Base-by-base conservation (phyloP, 2,329 filamentous ascomycete genomes). In the Atkinsonella texensis region DNA sequence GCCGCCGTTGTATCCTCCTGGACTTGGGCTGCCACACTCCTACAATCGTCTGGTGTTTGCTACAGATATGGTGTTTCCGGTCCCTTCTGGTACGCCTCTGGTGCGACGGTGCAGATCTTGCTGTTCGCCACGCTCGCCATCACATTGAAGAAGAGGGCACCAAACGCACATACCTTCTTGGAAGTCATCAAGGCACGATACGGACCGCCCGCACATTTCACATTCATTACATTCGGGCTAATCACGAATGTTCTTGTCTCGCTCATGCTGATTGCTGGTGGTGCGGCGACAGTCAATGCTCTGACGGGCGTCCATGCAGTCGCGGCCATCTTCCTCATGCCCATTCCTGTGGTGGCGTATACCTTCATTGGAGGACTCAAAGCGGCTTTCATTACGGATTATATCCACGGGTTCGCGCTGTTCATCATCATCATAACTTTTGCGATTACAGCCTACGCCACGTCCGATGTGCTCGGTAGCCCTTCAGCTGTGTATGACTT, bases 81-180 rank as follows among this genome's bases (percentile, higher is more conserved):
- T 13, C 70, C 71, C 10, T 76, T 77, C 45, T 80, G 76, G 76
- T 84, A 84, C 60, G 80, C 78, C 1, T 77, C 73, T 1, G 79
- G 84, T n/a, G 88, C 87, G 11, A 89, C 85, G 0, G 87, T 93
- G 6, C 88, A 94, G 64, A 90, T 96, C 59, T 76, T 95, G 31
- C 74, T 96, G 1, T 95, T 96, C 60, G 89, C 90, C 1, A 94
- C 89, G 0, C 76, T 95, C 31, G 89, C 89, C 32, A 95, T 95
- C 59, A 88, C 94, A 66, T 70, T 95, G 49, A 96, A 95, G 73
- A 76, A 87, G 57, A 81, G 87, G 52, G 87, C 89, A 0, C 89
- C 89, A 0, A 94, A 95, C 62, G 89, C 89, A 0, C 89, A 95
- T 59, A 84, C 80, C 0, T 90, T 89, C 65, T 79, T 94, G 10